Base-by-base conservation (phyloP, 2,329 filamentous ascomycete species). In the Incumbomyces lentus region DNA sequence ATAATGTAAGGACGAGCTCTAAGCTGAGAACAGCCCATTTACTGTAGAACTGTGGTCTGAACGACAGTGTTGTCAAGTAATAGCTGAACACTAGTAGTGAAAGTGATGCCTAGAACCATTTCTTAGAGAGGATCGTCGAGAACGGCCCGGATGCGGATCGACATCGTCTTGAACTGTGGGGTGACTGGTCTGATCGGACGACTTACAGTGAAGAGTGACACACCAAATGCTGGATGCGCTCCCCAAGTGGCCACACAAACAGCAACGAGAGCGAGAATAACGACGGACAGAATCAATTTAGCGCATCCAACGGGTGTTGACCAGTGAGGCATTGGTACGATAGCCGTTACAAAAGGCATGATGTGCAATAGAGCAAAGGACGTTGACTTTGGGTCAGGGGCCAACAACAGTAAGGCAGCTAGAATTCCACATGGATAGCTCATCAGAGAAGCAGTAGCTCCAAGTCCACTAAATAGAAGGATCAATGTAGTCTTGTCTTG, bases 241-340 rank as follows among this genome's bases (percentile, higher is more conserved):
- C 50, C 51, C 49, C 50, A 53, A 32, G 53, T 53, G 11, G 45
- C 47, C 12, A 41, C 45, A 19, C 47, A 49, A 14, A 47, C 52
- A 11, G 52, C 48, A 8, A 50, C 50, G 37, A 55, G 51, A 13
- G 41, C 49, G 2, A 55, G 46, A 10, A 55, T 42, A 19, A 53
- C 17, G 8, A 52, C 48, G 1, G 54, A 49, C 8, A 53, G 40
- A 12, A 43, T 47, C 16, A 54, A 42, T 35, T 49, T 49, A 14
- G 52, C 48, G 33, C 47, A 54, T 13, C 54, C 54, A 30, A 56
- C 47, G 13, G 22, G 18, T 11, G 22, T 49, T 2, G 52, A 53
- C 54, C 52, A 56, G 3, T 39, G 49, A 31, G 52, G 54, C 52
- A 56, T 56, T 5, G 54, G 54, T 13, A 55, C 52, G 12, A 55